A percentile compares a stretch with the other conserved stretches of the same genome.
phyloP scores from a whole-genome alignment of 225 moss, liverwort and hornwort genomes.

The Climacium dendroides region DNA sequence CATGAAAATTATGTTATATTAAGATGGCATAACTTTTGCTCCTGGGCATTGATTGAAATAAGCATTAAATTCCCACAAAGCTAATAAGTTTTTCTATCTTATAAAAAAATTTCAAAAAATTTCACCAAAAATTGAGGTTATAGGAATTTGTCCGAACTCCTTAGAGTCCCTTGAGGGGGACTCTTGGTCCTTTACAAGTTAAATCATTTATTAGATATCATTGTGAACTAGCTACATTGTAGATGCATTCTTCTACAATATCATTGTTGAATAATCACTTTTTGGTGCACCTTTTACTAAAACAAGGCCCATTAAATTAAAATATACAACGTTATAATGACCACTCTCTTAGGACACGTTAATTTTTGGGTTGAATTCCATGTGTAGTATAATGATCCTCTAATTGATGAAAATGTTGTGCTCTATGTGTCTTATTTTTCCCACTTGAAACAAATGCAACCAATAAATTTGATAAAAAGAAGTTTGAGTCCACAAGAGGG shows the following conservation, averaged over 20 bases:
- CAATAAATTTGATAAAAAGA: too few relatives aligned
- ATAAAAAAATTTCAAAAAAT: too few relatives aligned
- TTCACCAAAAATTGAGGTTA: too few relatives aligned
- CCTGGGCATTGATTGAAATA: too few relatives aligned
- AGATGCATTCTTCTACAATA: background rate
- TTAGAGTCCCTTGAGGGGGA: too few relatives aligned
- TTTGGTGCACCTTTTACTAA: background rate
- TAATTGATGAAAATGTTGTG: background rate
- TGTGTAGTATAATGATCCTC: accelerated
- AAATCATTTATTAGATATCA: background rate
- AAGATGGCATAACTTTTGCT: too few relatives aligned
- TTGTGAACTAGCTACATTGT: background rate
- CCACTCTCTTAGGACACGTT: accelerated
- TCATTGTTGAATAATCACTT: background rate
- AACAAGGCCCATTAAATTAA: background rate
- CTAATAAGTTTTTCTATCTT: too few relatives aligned
- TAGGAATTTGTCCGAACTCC: too few relatives aligned
- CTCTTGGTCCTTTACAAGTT: too few relatives aligned
- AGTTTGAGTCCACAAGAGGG: too few relatives aligned
- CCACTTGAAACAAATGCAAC: accelerated
- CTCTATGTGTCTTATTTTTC: accelerated
- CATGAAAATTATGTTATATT: too few relatives aligned
- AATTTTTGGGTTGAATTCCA: background rate
- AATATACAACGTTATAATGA: accelerated
- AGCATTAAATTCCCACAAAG: too few relatives aligned